A percentile compares a stretch with the other conserved stretches of the same genome.
Evolutionary conservation across 2,329 filamentous ascomycete species (phyloP).

Genomic region (Xylaria sp.): DNA sequence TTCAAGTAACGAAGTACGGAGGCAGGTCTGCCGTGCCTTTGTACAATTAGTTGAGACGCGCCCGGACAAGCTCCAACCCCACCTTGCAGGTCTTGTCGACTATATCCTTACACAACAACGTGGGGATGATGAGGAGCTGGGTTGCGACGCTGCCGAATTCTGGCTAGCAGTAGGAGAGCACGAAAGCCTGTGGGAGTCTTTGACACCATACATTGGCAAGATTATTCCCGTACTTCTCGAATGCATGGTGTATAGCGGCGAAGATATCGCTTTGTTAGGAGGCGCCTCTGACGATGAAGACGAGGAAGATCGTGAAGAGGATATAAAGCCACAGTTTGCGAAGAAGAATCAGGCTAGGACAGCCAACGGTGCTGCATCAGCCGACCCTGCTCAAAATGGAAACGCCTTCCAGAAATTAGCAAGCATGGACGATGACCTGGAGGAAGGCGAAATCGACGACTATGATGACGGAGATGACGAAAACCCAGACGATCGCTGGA

Average conservation of each 20-base stretch:
- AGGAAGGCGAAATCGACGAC: conserved; percentile 89
- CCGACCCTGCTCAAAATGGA: conserved; percentile 63
- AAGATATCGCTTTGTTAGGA: conserved; percentile 87
- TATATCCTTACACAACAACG: conserved; percentile 93
- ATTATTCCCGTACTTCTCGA: conserved; percentile 92
- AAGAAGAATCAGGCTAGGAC: conserved; percentile 71
- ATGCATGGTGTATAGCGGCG: conserved; percentile 96
- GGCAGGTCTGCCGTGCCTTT: conserved; percentile 93
- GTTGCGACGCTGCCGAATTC: conserved; percentile 95
- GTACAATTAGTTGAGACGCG: conserved; percentile 91
- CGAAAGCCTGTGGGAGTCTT: conserved; percentile 77
- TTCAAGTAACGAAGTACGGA: conserved; percentile 80
- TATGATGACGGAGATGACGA: conserved; percentile 79
- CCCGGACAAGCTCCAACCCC: conserved; percentile 89
- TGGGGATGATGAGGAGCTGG: conserved; percentile 87
- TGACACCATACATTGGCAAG: conserved; percentile 81
- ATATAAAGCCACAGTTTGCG: conserved; percentile 93
- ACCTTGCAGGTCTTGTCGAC: conserved; percentile 87
- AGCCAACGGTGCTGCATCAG: conserved; percentile 65
- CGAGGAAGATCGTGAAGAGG: conserved; percentile 86
- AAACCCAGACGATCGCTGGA: conserved; percentile 93
- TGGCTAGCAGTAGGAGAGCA: conserved; percentile 96
- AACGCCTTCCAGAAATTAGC: conserved; percentile 66
- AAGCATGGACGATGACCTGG: conserved; percentile 77
- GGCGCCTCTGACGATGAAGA: conserved; percentile 91